A percentile compares a stretch with the other conserved stretches of the same genome.
Evolutionary conservation across 176 grass and related monocot genomes (phyloP).

Genomic region (Chloris gayana): DNA sequence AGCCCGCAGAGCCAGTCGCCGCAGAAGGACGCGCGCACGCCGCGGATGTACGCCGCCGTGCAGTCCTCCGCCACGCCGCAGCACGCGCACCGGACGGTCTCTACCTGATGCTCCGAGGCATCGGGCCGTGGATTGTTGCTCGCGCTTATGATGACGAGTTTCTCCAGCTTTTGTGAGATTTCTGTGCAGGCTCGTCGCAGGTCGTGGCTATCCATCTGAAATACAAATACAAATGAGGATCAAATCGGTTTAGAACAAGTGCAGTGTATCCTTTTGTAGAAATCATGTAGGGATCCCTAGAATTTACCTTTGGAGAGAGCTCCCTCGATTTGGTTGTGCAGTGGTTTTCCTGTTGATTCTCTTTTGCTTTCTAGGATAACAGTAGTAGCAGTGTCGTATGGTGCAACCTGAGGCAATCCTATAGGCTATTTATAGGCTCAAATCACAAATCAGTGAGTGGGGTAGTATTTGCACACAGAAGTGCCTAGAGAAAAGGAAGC

Average conservation of each 20-base stretch:
- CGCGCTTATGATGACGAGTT: constrained; percentile 21
- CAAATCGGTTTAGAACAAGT: not conserved
- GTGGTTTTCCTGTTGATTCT: constrained; percentile 4
- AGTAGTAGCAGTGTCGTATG: not conserved
- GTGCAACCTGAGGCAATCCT: not conserved
- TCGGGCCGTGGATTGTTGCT: not conserved
- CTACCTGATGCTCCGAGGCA: constrained; percentile 20
- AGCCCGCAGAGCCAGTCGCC: constrained; percentile 89
- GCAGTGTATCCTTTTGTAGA: no score
- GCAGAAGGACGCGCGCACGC: constrained; percentile 69
- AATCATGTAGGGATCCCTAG: no score
- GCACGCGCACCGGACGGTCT: constrained; percentile 79
- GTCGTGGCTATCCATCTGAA: not conserved
- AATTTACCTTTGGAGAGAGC: constrained; percentile 43
- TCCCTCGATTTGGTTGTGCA: constrained; percentile 9
- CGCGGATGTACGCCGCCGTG: constrained; percentile 71
- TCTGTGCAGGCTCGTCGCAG: constrained; percentile 43
- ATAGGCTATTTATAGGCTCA: constrained; percentile 44
- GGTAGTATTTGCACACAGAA: constrained; percentile 16
- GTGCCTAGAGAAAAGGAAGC: constrained; percentile 24
- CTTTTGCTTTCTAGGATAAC: not conserved
- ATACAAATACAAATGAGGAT: not conserved
- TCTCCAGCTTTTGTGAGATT: constrained; percentile 38
- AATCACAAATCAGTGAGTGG: not conserved
- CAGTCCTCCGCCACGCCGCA: constrained; percentile 94